phyloP scores from a whole-genome alignment of 768 basidiomycete species.

The Auriscalpium vulgare region DNA sequence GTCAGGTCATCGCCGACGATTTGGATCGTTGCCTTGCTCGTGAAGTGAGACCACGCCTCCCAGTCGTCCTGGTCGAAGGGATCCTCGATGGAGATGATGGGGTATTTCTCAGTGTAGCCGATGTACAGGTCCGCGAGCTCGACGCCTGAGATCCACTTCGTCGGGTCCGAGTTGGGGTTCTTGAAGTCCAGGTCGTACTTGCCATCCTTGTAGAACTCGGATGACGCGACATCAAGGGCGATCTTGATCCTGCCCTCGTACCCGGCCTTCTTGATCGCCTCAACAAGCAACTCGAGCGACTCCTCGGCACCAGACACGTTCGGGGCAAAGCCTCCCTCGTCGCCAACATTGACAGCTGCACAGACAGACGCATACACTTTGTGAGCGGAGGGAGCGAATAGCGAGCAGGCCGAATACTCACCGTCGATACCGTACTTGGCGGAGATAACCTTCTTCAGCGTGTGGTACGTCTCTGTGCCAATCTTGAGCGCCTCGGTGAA shows the following conservation, averaged over 20 bases:
- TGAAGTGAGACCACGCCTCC: constrained; percentile 96
- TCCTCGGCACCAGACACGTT: constrained; percentile 97
- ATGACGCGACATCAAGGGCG: constrained; percentile 95
- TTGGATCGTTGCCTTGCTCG: constrained; percentile 69
- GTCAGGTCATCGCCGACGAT: constrained; percentile 96
- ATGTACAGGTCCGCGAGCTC: constrained; percentile 93
- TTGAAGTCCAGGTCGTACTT: constrained; percentile 99
- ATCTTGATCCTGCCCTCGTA: constrained; percentile 99
- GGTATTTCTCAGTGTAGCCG: constrained; percentile 83
- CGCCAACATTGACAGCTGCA: constrained; percentile 95
- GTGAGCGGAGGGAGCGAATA: constrained; percentile 9
- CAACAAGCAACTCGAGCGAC: constrained; percentile 88
- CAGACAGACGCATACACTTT: not conserved
- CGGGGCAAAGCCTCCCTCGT: constrained; percentile 99
- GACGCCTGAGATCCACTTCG: constrained; percentile 89
- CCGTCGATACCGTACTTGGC: constrained; percentile 99
- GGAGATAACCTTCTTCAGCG: constrained; percentile 97
- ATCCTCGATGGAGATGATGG: constrained; percentile 93
- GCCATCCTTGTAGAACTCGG: constrained; percentile 99
- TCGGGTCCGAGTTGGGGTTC: constrained; percentile 97
- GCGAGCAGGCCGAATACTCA: constrained; percentile 28
- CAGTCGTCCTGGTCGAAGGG: constrained; percentile 99
- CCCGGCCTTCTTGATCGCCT: constrained; percentile 97
- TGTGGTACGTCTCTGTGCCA: constrained; percentile 96
- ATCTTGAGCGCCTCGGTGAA: constrained; percentile 99